phyloP scores from a whole-genome alignment of 2,329 filamentous ascomycete species.

The Botrytis tulipae region DNA sequence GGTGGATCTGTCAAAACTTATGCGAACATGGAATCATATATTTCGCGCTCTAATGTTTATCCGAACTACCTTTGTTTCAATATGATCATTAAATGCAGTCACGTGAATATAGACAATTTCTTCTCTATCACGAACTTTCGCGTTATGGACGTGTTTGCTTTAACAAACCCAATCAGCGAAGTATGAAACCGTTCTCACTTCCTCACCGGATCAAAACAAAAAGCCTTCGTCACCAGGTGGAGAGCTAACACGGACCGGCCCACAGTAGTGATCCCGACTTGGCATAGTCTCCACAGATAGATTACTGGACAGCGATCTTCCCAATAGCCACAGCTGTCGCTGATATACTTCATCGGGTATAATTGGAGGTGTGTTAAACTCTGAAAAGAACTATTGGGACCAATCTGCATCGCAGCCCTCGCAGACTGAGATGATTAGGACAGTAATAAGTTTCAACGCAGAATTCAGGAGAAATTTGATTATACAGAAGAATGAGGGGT shows the following conservation, averaged over 20 bases:
- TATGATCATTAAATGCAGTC: neutral
- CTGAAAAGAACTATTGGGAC: neutral
- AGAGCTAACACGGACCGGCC: neutral
- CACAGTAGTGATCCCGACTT: slow-evolving; percentile 6
- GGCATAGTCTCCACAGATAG: slow-evolving; percentile 8
- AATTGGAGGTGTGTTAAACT: neutral
- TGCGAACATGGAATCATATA: neutral
- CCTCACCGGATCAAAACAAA: neutral
- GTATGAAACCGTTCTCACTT: neutral
- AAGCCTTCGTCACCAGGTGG: slow-evolving; percentile 2
- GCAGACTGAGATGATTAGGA: neutral
- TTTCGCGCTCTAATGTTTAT: neutral
- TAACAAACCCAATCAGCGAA: too few species aligned
- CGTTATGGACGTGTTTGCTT: neutral
- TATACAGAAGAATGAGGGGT: neutral
- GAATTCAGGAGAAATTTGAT: neutral
- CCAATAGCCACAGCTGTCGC: neutral
- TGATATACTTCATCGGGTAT: neutral
- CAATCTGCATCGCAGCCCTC: neutral
- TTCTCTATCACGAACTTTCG: too few species aligned
- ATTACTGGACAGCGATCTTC: neutral
- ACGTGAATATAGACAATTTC: neutral
- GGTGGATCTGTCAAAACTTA: neutral
- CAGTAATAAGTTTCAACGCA: neutral
- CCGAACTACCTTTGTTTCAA: neutral